A percentile compares a stretch with the other conserved stretches of the same genome.
Evolutionary conservation across 495 filamentous ascomycete genomes (phyloP).

Genomic region (Penicillium waksmanii): DNA sequence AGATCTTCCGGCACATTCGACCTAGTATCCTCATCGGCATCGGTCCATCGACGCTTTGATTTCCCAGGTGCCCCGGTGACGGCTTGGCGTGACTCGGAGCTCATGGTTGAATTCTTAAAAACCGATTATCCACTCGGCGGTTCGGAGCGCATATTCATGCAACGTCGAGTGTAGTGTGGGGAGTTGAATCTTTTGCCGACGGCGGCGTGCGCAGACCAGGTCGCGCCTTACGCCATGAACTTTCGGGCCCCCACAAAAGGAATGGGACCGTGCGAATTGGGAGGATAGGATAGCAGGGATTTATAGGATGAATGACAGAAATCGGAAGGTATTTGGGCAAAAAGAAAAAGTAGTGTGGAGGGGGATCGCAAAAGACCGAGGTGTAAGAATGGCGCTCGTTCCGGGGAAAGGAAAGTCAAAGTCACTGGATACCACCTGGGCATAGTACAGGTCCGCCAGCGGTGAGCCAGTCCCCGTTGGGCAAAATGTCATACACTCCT

Average conservation of each 20-base stretch:
- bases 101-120: slow-evolving; percentile 41
- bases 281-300: background rate
- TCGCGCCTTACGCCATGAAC: slow-evolving; percentile 25
- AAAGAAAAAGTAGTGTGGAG: slow-evolving; percentile 6
- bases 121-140: slow-evolving; percentile 39
- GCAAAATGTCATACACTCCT: slow-evolving; percentile 24
- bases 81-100: slow-evolving; percentile 45
- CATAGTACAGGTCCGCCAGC: slow-evolving; percentile 18
- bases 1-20: slow-evolving; percentile 33
- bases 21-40: slow-evolving; percentile 37
- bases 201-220: slow-evolving; percentile 17
- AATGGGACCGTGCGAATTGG: slow-evolving; percentile 9
- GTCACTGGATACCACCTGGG: slow-evolving; percentile 6
- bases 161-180: slow-evolving; percentile 19
- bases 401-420: slow-evolving; percentile 19
- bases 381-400: slow-evolving; percentile 5
- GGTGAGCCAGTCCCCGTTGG: slow-evolving; percentile 25
- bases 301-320: slow-evolving; percentile 4
- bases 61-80: slow-evolving; percentile 34
- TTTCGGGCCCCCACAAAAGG: slow-evolving; percentile 9
- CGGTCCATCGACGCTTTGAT: slow-evolving; percentile 41
- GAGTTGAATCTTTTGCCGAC: slow-evolving; percentile 44
- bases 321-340: background rate
- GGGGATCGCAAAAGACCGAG: slow-evolving; percentile 4
- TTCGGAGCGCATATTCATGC: slow-evolving; percentile 40